Evolutionary conservation across 768 basidiomycete species (phyloP).

Genomic region (Mycena epipterygia): DNA sequence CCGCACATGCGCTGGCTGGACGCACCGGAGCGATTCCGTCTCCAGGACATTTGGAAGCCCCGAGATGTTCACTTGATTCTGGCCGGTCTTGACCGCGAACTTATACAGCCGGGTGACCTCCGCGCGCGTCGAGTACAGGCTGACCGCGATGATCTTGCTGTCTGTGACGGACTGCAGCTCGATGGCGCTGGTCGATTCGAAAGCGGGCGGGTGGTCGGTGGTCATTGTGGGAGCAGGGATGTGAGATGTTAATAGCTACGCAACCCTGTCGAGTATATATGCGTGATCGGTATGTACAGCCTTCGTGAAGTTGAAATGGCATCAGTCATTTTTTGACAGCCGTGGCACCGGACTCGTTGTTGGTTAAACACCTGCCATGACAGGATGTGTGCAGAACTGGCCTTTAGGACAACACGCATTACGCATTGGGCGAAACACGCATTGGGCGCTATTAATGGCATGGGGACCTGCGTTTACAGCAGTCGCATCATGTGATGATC

Average conservation of each 20-base stretch:
- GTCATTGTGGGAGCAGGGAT: neutral
- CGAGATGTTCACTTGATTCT: constrained; percentile 55
- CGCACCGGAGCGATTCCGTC: constrained; percentile 56
- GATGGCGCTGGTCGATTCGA: constrained; percentile 41
- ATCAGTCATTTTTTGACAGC: too few relatives aligned
- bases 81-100: constrained; percentile 53
- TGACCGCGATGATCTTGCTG: constrained; percentile 56
- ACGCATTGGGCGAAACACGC: too few relatives aligned
- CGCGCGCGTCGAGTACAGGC: constrained; percentile 57
- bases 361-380: too few relatives aligned
- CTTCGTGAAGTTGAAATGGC: too few relatives aligned
- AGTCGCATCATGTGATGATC: too few relatives aligned
- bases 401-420: too few relatives aligned
- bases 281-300: neutral
- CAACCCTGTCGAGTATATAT: neutral
- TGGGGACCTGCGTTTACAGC: too few relatives aligned
- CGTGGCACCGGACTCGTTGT: too few relatives aligned
- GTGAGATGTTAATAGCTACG: neutral
- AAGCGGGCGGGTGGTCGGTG: constrained; percentile 23
- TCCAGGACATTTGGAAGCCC: constrained; percentile 55
- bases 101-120: constrained; percentile 58
- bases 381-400: too few relatives aligned
- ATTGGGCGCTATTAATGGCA: too few relatives aligned
- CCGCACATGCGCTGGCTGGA: neutral
- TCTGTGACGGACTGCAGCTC: constrained; percentile 46